A percentile compares a stretch with the other conserved stretches of the same genome.
Conservation (phyloP, 2,329 filamentous ascomycete species). For the Diaporthe capsici region DNA sequence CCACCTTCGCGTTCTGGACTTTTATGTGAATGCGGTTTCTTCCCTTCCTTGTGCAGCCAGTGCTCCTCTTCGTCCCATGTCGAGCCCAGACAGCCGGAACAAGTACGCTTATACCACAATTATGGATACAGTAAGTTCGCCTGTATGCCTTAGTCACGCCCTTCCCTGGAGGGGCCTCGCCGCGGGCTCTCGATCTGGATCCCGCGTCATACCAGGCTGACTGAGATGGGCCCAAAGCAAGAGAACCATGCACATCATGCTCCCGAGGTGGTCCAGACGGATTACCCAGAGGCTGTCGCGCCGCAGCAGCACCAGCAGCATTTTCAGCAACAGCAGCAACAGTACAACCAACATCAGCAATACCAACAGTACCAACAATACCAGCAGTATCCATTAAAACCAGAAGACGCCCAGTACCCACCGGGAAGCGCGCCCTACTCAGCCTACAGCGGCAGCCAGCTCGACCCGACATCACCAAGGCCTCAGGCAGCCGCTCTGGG, state of each 20-base stretch:
- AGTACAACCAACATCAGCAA: constrained; percentile 30
- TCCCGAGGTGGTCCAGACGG: constrained; percentile 32
- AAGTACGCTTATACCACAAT: constrained; percentile 25
- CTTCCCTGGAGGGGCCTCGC: not conserved
- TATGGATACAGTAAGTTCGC: constrained; percentile 22
- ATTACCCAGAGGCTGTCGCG: constrained; percentile 38
- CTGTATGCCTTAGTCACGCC: not conserved
- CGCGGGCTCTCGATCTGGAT: not conserved
- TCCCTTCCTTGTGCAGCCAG: not conserved
- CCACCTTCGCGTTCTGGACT: not conserved
- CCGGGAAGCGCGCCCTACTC: constrained; percentile 28
- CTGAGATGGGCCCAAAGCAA: constrained; percentile 32
- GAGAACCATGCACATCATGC: constrained; percentile 36
- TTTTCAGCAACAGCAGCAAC: constrained; percentile 2
- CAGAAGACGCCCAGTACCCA: constrained; percentile 26
- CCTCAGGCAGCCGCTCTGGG: not conserved
- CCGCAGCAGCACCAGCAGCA: constrained; percentile 21
- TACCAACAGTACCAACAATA: constrained; percentile 32
- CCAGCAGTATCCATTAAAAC: constrained; percentile 31
- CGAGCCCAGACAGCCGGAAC: not conserved
- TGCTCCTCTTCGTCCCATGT: constrained; percentile 13
- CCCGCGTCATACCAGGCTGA: not conserved
- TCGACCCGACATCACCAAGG: constrained; percentile 33
- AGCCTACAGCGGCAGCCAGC: constrained; percentile 37
- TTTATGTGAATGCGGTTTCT: not conserved